Percentiles rank a stretch among this genome's conserved stretches.
Conservation (phyloP, 2,329 filamentous ascomycete species). For the Allantophomopsis lycopodina region DNA sequence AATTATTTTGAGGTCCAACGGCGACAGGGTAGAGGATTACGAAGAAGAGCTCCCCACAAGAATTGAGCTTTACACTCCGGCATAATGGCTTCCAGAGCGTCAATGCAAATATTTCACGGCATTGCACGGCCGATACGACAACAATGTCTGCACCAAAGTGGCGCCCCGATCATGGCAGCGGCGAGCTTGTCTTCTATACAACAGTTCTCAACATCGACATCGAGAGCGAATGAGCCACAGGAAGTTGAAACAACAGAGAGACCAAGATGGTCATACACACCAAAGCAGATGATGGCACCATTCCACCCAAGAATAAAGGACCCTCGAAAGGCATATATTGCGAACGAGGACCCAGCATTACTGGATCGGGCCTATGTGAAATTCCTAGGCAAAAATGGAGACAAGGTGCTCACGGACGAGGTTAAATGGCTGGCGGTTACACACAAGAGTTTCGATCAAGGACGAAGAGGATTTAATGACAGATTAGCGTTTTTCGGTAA, state of each 20-base stretch:
- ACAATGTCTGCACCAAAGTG: conserved; percentile 11
- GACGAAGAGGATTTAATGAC: conserved; percentile 87
- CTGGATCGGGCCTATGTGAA: conserved; percentile 68
- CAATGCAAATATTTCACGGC: conserved; percentile 23
- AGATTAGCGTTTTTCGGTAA: conserved; percentile 78
- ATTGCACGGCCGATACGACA: conserved; percentile 16
- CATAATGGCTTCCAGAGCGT: conserved; percentile 32
- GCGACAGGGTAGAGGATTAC: not conserved
- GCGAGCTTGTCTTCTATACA: conserved; percentile 6
- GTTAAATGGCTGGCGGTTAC: conserved; percentile 94
- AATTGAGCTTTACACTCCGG: not conserved
- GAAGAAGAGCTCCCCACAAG: not conserved
- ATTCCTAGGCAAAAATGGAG: conserved; percentile 61
- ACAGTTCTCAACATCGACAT: conserved; percentile 12
- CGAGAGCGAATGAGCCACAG: conserved; percentile 15
- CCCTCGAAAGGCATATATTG: conserved; percentile 40
- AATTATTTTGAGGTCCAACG: not conserved
- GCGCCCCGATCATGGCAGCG: conserved; percentile 1
- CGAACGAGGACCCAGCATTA: conserved; percentile 62
- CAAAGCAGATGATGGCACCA: conserved; percentile 54
- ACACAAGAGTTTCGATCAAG: conserved; percentile 97
- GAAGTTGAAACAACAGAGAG: conserved; percentile 20
- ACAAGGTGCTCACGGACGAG: conserved; percentile 70
- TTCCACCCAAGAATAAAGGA: conserved; percentile 45
- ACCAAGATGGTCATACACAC: conserved; percentile 61